These are phyloP conservation scores for Carex littledalei DNA, from an alignment of 176 grass and related monocot genomes.

Conservation along the genomic window DNA sequence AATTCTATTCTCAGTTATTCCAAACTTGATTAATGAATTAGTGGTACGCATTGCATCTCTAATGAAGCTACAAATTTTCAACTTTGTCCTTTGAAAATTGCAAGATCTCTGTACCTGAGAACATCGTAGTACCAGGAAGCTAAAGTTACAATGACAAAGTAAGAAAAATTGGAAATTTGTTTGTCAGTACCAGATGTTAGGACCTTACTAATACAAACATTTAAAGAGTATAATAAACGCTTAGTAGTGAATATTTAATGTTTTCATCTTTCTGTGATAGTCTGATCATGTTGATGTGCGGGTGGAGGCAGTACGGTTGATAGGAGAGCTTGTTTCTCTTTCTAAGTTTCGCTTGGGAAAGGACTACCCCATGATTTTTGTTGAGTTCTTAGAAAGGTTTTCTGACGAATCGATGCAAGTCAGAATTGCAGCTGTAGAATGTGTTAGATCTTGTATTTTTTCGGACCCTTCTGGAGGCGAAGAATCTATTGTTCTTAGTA, in stretches of 20 bases:
- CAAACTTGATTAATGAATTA: conserved; percentile 73
- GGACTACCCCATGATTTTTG: conserved; percentile 61
- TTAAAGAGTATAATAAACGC: not conserved
- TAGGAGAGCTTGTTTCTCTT: conserved; percentile 71
- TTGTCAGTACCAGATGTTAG: not conserved
- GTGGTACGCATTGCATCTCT: conserved; percentile 37
- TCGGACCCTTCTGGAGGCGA: conserved; percentile 46
- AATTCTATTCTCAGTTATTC: conserved; percentile 75
- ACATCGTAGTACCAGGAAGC: not conserved
- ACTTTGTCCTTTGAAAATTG: conserved; percentile 25
- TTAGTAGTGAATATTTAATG: not conserved
- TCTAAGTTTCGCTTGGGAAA: conserved; percentile 78
- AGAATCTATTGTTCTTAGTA: conserved; percentile 61
- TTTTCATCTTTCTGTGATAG: conserved; percentile 28
- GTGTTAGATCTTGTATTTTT: conserved; percentile 57
- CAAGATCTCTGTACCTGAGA: conserved; percentile 7
- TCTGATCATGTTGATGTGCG: conserved; percentile 64
- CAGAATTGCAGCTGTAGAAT: conserved; percentile 81
- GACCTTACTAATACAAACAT: not conserved
- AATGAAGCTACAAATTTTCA: conserved; percentile 18
- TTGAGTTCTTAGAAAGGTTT: conserved; percentile 82
- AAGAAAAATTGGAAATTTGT: not conserved
- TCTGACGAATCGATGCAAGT: conserved; percentile 78
- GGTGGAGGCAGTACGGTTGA: conserved; percentile 60
- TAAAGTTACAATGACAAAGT: not conserved